These are phyloP conservation scores for Escovopsis sp. DNA, from an alignment of 2,329 filamentous ascomycete genomes.

Conservation along the genomic window DNA sequence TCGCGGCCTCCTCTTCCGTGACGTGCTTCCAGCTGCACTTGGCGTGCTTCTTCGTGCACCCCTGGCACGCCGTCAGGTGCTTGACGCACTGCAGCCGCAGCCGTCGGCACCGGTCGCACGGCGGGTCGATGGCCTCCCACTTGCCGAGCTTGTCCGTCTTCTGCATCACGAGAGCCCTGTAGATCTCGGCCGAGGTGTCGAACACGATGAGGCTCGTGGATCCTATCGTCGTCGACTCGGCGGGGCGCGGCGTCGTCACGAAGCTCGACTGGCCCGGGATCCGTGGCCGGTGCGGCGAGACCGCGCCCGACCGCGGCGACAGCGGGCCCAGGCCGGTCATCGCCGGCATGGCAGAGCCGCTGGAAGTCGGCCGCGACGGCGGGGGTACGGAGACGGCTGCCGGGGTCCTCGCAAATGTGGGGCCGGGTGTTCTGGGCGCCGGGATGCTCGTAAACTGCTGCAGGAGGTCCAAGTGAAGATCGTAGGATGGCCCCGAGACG, in stretches of 20 bases:
- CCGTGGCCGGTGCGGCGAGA: constrained; percentile 10
- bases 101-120: constrained; percentile 70
- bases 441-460: constrained; percentile 30
- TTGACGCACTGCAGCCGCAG: constrained; percentile 73
- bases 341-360: no score
- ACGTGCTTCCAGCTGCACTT: constrained; percentile 78
- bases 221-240: background rate
- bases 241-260: background rate
- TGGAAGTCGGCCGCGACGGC: no score
- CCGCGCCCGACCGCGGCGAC: constrained; percentile 12
- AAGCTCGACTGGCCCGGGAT: constrained; percentile 6
- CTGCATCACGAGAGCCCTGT: constrained; percentile 48
- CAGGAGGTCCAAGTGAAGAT: constrained; percentile 39
- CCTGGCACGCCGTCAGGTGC: constrained; percentile 72
- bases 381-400: constrained; percentile 2
- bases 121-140: constrained; percentile 63
- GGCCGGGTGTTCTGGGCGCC: constrained; percentile 13
- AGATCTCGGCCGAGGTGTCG: constrained; percentile 16
- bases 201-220: background rate
- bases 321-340: constrained; percentile 8
- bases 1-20: constrained; percentile 49
- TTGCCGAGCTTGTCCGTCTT: constrained; percentile 62
- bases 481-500: constrained; percentile 19
- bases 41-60: constrained; percentile 81
- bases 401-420: constrained; percentile 14